Evolutionary conservation across 768 basidiomycete genomes (phyloP), one percentile per base, ranked within the genome.

Genomic region (Panaeolus cyanescens): DNA sequence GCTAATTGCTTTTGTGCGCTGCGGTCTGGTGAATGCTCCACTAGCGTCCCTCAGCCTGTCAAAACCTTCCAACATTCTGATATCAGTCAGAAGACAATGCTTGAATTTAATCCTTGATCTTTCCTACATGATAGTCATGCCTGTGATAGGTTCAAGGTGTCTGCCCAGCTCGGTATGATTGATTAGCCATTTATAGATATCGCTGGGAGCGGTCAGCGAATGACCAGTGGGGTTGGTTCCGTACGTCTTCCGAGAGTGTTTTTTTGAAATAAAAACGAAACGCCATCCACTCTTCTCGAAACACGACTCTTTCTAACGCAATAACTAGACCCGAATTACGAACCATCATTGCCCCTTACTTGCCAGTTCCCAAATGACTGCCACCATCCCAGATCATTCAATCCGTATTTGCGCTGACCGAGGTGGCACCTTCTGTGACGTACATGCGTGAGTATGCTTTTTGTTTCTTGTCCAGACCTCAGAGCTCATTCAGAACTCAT

Each of bases 391-490:
- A 20, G 87, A 92, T 70, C 84, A 82, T 66, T 95, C 92, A 12
- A 89, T 95, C 60, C 84, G 88, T 57, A 93, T 95, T 63, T 93
- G 91, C 67, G 91, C 91, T 6, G 93, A 95, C 73, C 80, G 93
- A 75, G 95, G 95, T 33, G 95, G 95, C 4, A 97, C 94, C 0
- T 96, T 95, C 75, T 94, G 93, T 68, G 95, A 96, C 71, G 86
- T 95, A 32, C 87, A 93, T 72, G 92, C 92, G 84, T 90, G 66
- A 64, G 86, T 80, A 56, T 32, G 33, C 15, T 61, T 2, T 30
- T 13, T 56, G 36, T 55, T 4, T 32, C 28, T 53, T 37, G n/a
- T n/a, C n/a, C n/a, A 9, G 19, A 6, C 17, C 19, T 19, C 31
- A 31, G 56, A 33, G 9, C 20, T 32, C 30, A 56, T 36, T 55